Evolutionary conservation across 768 basidiomycete genomes (phyloP).

Genomic region (Mrakia blollopis): DNA sequence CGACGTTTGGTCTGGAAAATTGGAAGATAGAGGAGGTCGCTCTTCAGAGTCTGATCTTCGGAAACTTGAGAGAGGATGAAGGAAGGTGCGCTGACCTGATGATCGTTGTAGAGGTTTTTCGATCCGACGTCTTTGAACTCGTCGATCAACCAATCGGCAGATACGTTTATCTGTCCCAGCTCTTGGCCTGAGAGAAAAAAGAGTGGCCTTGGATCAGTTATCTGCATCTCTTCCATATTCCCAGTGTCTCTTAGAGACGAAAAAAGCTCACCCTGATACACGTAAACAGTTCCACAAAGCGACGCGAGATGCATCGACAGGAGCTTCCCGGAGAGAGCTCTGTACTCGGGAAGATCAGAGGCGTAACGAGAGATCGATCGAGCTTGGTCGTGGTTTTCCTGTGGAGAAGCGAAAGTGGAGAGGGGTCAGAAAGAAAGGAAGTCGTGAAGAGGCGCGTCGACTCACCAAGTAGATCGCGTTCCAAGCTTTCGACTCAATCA

Average conservation of each 20-base stretch:
- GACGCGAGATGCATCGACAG: constrained; percentile 59
- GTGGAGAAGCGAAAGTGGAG: neutral
- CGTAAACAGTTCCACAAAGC: constrained; percentile 63
- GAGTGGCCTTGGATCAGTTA: no score
- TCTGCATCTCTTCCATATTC: no score
- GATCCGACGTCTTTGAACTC: constrained; percentile 68
- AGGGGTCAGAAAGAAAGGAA: no score
- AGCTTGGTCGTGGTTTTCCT: constrained; percentile 64
- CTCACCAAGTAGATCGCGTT: constrained; percentile 51
- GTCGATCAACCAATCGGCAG: constrained; percentile 57
- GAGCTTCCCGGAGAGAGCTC: constrained; percentile 60
- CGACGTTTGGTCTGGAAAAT: neutral
- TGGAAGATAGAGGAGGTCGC: neutral
- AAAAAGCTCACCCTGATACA: constrained; percentile 57
- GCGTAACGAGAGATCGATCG: constrained; percentile 63
- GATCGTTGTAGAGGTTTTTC: constrained; percentile 59
- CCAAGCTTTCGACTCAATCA: constrained; percentile 61
- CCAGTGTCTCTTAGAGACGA: no score
- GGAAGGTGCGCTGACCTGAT: constrained; percentile 54
- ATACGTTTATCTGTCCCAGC: constrained; percentile 55
- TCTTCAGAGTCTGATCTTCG: no score
- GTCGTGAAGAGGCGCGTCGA: no score
- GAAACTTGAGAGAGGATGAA: no score
- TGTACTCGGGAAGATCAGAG: constrained; percentile 58
- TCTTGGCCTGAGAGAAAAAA: constrained; percentile 49